Conservation (phyloP, 148 eudicot species). For the Dysphania ambrosioides region DNA sequence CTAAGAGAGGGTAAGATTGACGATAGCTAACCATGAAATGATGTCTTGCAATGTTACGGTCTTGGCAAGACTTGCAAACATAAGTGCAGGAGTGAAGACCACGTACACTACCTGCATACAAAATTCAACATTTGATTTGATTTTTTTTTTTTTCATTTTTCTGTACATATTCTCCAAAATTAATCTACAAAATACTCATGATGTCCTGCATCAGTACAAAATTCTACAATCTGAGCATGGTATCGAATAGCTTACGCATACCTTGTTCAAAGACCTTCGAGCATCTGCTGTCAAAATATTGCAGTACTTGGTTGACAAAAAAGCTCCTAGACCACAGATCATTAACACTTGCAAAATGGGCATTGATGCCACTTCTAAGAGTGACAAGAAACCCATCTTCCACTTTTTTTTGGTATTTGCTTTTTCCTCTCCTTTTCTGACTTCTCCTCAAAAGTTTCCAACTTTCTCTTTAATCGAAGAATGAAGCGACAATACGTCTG, state of each 20-base stretch:
- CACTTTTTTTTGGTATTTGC: not conserved
- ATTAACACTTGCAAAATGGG: slow-evolving; percentile 56
- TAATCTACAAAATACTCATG: too few species aligned
- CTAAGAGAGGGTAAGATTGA: not conserved
- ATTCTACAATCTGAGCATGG: too few species aligned
- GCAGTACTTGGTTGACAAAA: slow-evolving; percentile 46
- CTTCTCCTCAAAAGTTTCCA: not conserved
- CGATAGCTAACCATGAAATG: slow-evolving; percentile 61
- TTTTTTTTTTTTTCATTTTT: not conserved
- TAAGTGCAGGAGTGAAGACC: slow-evolving; percentile 72
- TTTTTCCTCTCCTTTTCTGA: not conserved
- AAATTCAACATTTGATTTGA: not conserved
- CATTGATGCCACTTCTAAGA: slow-evolving; percentile 66
- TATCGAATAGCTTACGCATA: too few species aligned
- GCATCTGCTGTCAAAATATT: slow-evolving; percentile 46
- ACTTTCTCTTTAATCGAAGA: too few species aligned
- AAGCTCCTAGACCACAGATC: slow-evolving; percentile 50
- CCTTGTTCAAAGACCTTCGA: slow-evolving; percentile 52
- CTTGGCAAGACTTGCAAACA: slow-evolving; percentile 75
- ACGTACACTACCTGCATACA: slow-evolving; percentile 71
- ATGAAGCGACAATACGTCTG: not conserved
- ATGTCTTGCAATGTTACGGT: slow-evolving; percentile 77
- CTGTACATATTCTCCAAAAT: not conserved
- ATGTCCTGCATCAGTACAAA: too few species aligned
- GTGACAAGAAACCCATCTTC: slow-evolving; percentile 55